Evolutionary conservation across 306 rosid species (phyloP).

Genomic region (Ochetophila trinervis): DNA sequence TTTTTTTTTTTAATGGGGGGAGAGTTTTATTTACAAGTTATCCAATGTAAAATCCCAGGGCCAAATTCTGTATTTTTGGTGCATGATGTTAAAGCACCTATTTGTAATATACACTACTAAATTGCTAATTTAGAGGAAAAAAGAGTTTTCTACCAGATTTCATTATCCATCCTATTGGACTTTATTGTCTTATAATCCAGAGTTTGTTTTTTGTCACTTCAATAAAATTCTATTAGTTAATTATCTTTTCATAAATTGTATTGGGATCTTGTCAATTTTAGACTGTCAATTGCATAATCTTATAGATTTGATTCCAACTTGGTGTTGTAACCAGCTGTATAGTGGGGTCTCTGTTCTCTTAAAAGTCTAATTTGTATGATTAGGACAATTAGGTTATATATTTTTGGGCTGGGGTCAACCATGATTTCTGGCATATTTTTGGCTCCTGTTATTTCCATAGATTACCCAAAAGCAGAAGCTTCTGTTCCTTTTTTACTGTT

Average conservation of each 20-base stretch:
- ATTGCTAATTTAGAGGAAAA: conserved; percentile 48
- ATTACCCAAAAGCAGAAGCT: conserved; percentile 48
- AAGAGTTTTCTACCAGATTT: conserved; percentile 28
- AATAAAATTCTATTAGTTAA: conserved; percentile 30
- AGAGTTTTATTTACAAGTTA: conserved; percentile 29
- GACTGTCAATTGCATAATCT: conserved; percentile 49
- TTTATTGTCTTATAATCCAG: conserved; percentile 36
- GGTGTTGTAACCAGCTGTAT: conserved; percentile 95
- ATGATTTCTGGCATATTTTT: conserved; percentile 47
- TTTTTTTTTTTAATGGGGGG: conserved; percentile 18
- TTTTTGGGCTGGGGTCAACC: conserved; percentile 49
- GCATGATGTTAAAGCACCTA: conserved; percentile 34
- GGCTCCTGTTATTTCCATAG: conserved; percentile 37
- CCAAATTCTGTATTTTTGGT: conserved; percentile 49
- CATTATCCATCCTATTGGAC: conserved; percentile 22
- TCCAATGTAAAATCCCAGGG: conserved; percentile 69
- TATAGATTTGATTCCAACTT: conserved; percentile 60
- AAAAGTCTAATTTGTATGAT: conserved; percentile 67
- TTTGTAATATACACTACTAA: conserved; percentile 56
- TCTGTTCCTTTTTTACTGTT: conserved; percentile 39
- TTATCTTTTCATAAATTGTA: conserved; percentile 21
- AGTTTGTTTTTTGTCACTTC: conserved; percentile 36
- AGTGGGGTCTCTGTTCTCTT: conserved; percentile 49
- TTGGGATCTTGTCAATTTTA: conserved; percentile 62
- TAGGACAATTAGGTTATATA: conserved; percentile 32